These are phyloP conservation scores for Starmera pachycereana DNA, from an alignment of 805 yeast species.

Conservation along the genomic window DNA sequence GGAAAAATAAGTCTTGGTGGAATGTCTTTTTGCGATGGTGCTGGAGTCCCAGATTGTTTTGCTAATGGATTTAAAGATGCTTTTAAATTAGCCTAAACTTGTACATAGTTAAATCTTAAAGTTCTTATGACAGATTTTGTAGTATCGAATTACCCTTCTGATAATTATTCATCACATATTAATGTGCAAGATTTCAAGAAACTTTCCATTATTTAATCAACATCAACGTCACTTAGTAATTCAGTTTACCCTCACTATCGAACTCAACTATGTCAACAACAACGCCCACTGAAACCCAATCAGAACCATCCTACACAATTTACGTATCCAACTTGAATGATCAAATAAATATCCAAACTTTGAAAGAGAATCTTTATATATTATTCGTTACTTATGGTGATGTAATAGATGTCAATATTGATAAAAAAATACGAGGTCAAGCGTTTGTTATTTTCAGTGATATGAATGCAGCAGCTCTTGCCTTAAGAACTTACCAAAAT, in stretches of 20 bases:
- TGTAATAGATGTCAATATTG: slow-evolving; percentile 39
- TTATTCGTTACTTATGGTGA: slow-evolving; percentile 59
- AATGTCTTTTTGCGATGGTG: slow-evolving; percentile 67
- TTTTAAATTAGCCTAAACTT: slow-evolving; percentile 3
- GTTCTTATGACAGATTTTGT: no score
- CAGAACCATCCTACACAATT: slow-evolving; percentile 29
- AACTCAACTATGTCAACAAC: neutral
- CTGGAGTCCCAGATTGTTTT: slow-evolving; percentile 87
- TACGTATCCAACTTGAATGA: slow-evolving; percentile 54
- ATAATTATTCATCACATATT: no score
- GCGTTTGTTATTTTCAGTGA: slow-evolving; percentile 51
- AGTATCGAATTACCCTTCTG: no score
- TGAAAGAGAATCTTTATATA: slow-evolving; percentile 46
- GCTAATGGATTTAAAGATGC: slow-evolving; percentile 54
- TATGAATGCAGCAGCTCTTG: slow-evolving; percentile 38
- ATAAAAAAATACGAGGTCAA: slow-evolving; percentile 47
- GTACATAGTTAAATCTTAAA: no score
- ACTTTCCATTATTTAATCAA: no score
- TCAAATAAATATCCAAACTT: slow-evolving; percentile 31
- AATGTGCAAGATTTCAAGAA: no score
- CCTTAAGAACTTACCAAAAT: slow-evolving; percentile 36
- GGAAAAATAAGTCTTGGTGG: slow-evolving; percentile 58
- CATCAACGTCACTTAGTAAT: no score
- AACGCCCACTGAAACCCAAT: neutral
- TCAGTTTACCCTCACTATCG: no score